Evolutionary conservation across 768 basidiomycete species (phyloP).

Genomic region (Roridomyces roridus): DNA sequence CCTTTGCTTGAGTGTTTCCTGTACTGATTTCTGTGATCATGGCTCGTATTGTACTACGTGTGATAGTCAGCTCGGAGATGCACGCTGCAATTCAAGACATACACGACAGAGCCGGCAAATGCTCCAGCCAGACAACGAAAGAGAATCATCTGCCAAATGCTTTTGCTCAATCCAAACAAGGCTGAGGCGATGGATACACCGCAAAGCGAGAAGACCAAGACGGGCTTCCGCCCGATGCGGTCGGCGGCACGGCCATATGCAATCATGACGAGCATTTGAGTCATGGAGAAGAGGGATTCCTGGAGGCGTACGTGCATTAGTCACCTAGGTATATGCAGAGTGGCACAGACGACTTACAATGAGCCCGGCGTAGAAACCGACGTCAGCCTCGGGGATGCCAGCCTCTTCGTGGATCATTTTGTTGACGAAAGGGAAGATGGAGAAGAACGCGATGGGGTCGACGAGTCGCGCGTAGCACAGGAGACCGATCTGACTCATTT

Average conservation of each 20-base stretch:
- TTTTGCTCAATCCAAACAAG: slow-evolving; percentile 12
- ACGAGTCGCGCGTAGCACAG: no score
- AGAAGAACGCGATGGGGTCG: slow-evolving; percentile 11
- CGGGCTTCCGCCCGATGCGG: no score
- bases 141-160: slow-evolving; percentile 17
- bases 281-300: slow-evolving; percentile 11
- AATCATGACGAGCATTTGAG: slow-evolving; percentile 9
- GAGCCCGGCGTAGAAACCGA: slow-evolving; percentile 9
- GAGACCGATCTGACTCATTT: slow-evolving; percentile 4
- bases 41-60: background rate
- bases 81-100: background rate
- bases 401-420: no score
- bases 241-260: slow-evolving; percentile 13
- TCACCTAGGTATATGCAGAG: background rate
- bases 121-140: slow-evolving; percentile 17
- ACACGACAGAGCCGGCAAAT: slow-evolving; percentile 14
- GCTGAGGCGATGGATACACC: slow-evolving; percentile 12
- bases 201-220: no score
- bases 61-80: background rate
- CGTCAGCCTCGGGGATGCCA: slow-evolving; percentile 4
- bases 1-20: slow-evolving; percentile 4
- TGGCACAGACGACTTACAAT: background rate
- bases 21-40: slow-evolving; percentile 9
- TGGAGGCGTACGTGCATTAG: background rate
- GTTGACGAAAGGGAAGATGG: slow-evolving; percentile 12